Conservation (phyloP, 371 early-diverging fungal genomes). For the Chytridiales sp. region DNA sequence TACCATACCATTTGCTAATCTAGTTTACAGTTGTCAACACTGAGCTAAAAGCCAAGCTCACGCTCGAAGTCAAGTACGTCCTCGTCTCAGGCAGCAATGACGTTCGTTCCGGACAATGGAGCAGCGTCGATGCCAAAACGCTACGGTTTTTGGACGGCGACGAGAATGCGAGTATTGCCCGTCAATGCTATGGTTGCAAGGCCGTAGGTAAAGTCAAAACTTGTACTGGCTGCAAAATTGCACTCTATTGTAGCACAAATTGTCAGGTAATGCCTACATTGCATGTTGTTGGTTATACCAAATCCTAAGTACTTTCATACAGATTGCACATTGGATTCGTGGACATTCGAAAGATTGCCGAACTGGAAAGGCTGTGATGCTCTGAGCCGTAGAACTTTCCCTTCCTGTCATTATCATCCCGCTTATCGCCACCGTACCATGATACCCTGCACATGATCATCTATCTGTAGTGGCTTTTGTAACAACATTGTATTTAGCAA, state of each 20-base stretch:
- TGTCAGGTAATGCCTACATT: conserved; percentile 30
- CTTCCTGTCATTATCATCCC: too few relatives aligned
- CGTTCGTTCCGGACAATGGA: conserved; percentile 26
- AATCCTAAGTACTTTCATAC: background rate
- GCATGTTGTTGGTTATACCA: background rate
- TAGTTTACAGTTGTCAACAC: conserved; percentile 24
- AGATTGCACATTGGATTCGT: conserved; percentile 44
- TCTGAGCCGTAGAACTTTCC: too few relatives aligned
- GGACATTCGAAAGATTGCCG: conserved; percentile 29
- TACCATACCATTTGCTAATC: background rate
- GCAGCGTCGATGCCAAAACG: conserved; percentile 14
- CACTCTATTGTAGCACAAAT: conserved; percentile 39
- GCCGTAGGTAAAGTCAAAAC: conserved; percentile 25
- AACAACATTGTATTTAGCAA: too few relatives aligned
- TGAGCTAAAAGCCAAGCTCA: conserved; percentile 28
- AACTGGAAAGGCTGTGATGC: background rate
- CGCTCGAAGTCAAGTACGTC: conserved; percentile 34
- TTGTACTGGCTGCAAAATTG: conserved; percentile 30
- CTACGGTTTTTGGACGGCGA: conserved; percentile 32
- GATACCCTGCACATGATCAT: too few relatives aligned
- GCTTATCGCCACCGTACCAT: too few relatives aligned
- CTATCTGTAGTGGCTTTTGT: too few relatives aligned
- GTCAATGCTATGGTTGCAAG: conserved; percentile 34
- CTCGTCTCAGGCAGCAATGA: conserved; percentile 25
- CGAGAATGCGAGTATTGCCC: conserved; percentile 22